Base-by-base conservation (phyloP, 345 rosid genomes). In the Erysimum cheiranthoides region DNA sequence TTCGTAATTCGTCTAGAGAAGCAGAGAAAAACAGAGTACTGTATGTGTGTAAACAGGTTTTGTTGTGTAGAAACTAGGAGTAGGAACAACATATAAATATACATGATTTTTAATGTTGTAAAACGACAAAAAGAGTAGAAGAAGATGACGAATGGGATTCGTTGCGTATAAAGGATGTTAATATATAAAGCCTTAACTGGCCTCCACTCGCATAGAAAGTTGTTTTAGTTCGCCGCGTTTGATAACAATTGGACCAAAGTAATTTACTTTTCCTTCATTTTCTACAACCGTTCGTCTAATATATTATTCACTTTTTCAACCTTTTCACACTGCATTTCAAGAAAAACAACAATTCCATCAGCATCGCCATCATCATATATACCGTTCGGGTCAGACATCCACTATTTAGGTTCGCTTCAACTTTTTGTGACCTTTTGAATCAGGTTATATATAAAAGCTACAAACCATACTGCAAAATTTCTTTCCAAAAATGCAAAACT, bases 81-180 rank as follows among this genome's bases (percentile, higher is more conserved):
- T 34, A 25, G 14, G 25, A 5, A 10, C 69, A 27, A 64, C 67
- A 6, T 70, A 70, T 70, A 70, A 46, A 70, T 47, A 70, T 47
- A 73, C 58, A 65, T 52, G 63, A 30, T 38, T 12, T 12, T 21
- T 28, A 13, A 5, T 67, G 52, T 46, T 1, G 16, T 10, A 21
- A 75, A 36, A 67, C 8, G 66, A 61, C 70, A 68, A 52, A 74
- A 52, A 17, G 30, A 28, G n/a, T 14, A 36, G 64, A 17, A 57
- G 58, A 35, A 47, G 71, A 73, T 53, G 45, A 42, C 43, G 75
- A 76, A 77, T 70, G 65, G 58, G 80, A 70, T 77, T 47, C 80
- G 56, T 77, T 70, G 71, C 75, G 75, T 77, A 21, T 77, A 56
- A 70, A 77, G 46, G 17, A 16, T 35, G 43, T 6, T 12, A 53